A percentile compares a stretch with the other conserved stretches of the same genome.
Conservation (phyloP, 371 early-diverging fungal genomes). For the Rhizomucor miehei region DNA sequence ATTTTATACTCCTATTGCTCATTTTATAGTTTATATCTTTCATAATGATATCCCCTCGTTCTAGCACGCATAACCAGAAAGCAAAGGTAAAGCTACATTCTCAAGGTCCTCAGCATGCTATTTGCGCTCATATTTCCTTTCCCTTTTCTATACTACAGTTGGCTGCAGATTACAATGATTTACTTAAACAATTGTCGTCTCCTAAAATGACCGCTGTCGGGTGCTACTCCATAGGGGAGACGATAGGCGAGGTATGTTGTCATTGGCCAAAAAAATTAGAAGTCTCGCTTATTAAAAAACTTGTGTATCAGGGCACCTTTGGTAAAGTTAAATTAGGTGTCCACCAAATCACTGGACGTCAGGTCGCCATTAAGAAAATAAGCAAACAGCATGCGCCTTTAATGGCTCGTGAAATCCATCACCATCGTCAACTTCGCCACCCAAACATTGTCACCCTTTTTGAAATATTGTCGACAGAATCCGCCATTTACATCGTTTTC, state of each 20-base stretch:
- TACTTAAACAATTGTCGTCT: conserved; percentile 22
- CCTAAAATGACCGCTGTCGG: conserved; percentile 24
- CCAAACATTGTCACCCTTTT: conserved; percentile 83
- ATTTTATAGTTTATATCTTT: not conserved
- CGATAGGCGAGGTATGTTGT: conserved; percentile 21
- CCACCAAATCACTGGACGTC: conserved; percentile 77
- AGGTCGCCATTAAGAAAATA: conserved; percentile 86
- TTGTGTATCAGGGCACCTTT: conserved; percentile 62
- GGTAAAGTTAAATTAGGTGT: conserved; percentile 84
- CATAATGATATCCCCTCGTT: conserved; percentile 18
- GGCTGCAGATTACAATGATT: conserved; percentile 29
- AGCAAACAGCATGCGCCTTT: conserved; percentile 76
- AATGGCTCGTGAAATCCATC: conserved; percentile 84
- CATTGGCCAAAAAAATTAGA: not conserved
- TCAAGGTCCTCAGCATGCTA: not conserved
- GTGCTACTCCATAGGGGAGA: conserved; percentile 22
- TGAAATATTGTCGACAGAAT: conserved; percentile 84
- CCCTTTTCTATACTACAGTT: conserved; percentile 6
- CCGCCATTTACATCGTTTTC: conserved; percentile 76
- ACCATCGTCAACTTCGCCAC: conserved; percentile 82
- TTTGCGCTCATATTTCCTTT: not conserved
- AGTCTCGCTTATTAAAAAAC: not conserved
- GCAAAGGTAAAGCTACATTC: conserved; percentile 18
- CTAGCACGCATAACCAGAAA: conserved; percentile 23
- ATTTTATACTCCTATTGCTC: conserved; percentile 1